Percentiles rank a stretch among this genome's conserved stretches.
Evolutionary conservation across 768 basidiomycete genomes (phyloP).

Genomic region (Termitomyces sp.): DNA sequence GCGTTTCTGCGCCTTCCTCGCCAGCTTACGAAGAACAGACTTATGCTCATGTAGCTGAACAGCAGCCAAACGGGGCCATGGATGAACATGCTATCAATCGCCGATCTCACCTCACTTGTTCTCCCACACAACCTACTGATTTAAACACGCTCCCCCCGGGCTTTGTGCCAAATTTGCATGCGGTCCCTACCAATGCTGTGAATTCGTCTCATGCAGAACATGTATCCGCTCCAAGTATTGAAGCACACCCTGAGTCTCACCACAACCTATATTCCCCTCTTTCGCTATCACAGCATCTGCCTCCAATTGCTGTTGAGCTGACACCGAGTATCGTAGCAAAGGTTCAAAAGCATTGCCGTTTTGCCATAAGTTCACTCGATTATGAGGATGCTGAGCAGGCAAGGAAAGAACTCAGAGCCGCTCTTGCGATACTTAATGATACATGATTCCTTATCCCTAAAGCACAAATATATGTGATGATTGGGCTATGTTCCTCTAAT

Average conservation of each 20-base stretch:
- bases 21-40: neutral
- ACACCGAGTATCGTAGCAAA: constrained; percentile 66
- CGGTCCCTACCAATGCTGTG: neutral
- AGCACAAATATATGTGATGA: neutral
- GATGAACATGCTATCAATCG: neutral
- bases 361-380: constrained; percentile 92
- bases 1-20: constrained; percentile 17
- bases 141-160: neutral
- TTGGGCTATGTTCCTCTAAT: neutral
- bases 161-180: neutral
- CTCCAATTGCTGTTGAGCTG: constrained; percentile 39
- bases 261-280: constrained; percentile 16
- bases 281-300: constrained; percentile 19
- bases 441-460: constrained; percentile 19
- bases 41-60: constrained; percentile 12
- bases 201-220: neutral
- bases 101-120: neutral
- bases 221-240: neutral
- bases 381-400: constrained; percentile 93
- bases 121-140: neutral
- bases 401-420: constrained; percentile 73
- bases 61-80: neutral
- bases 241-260: constrained; percentile 3
- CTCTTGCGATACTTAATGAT: constrained; percentile 64
- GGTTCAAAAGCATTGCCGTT: constrained; percentile 88